Base-by-base conservation (phyloP, 2,329 filamentous ascomycete genomes). In the Stagonosporopsis cucurbitacearum region DNA sequence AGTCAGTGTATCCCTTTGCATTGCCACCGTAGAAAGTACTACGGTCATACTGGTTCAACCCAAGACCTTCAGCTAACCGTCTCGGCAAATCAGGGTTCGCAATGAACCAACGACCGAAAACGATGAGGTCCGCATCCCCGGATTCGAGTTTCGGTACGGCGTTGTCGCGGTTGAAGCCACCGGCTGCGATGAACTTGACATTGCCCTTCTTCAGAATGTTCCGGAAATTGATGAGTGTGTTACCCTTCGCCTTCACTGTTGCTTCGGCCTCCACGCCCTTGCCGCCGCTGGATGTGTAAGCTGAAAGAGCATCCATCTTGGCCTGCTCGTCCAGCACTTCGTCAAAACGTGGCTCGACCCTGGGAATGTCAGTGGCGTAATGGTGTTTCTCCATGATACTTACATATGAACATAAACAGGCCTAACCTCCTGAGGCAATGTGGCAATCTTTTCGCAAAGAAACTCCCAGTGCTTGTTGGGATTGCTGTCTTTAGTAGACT, bases 111-210 rank as follows among this genome's bases (percentile, higher is more conserved):
- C 77, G 68, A 13, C 79, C 80, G 48, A 79, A 81, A 3, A 78
- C 76, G 52, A 80, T 68, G 8, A 65, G 74, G 50, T 81, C 71
- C 3, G 70, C 70, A 23, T 70, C 64, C 15, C 60, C 65, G 1
- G 78, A 72, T 56, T 82, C 80, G 11, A 84, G 64, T 36, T 82
- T 77, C 1, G 79, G 80, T 74, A 78, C 81, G 0, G 76, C 77
- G 58, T 83, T 85, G 33, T 73, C 74, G 37, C 83, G 76, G 47
- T 81, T 75, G 70, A 80, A 86, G 0, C 83, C 83, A 6, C 84
- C 84, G 0, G 81, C 83, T 0, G 82, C 80, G 58, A 86, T 79
- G 70, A 86, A 84, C 0, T 82, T 83, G 0, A 82, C 82, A 6
- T 74, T 69, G 2, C 78, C 79, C 57, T 59, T 75, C 51, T 45